A percentile compares a stretch with the other conserved stretches of the same genome.
These are phyloP conservation scores for Ganoderma resinaceum DNA, from an alignment of 1,284 basidiomycete genomes.

Conservation along the genomic window DNA sequence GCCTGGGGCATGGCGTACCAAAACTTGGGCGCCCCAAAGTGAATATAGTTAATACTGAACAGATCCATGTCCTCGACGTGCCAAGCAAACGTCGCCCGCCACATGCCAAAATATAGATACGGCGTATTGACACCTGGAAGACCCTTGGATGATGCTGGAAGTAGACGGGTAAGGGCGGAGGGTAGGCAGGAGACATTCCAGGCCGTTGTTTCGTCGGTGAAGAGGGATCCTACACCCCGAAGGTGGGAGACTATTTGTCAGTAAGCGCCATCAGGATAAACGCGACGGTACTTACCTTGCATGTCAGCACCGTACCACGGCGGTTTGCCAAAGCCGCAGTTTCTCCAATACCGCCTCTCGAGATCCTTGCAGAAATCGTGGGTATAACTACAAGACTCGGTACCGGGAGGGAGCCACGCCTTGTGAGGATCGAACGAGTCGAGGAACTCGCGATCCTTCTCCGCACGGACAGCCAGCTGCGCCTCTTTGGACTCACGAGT, in stretches of 20 bases:
- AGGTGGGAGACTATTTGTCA: constrained; percentile 5
- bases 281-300: constrained; percentile 60
- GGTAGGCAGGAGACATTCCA: constrained; percentile 97
- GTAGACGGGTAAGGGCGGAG: constrained; percentile 86
- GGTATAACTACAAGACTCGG: constrained; percentile 78
- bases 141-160: constrained; percentile 69
- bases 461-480: constrained; percentile 56
- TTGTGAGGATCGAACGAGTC: constrained; percentile 71
- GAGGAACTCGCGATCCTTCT: constrained; percentile 70
- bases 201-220: constrained; percentile 77
- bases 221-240: constrained; percentile 74
- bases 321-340: constrained; percentile 85
- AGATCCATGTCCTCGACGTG: constrained; percentile 99
- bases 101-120: constrained; percentile 99
- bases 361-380: constrained; percentile 87
- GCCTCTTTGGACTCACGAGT: constrained; percentile 61
- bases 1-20: constrained; percentile 98
- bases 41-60: constrained; percentile 99
- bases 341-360: constrained; percentile 93
- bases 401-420: constrained; percentile 83
- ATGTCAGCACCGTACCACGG: constrained; percentile 98
- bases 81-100: constrained; percentile 99
- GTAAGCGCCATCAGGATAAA: neutral
- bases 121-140: constrained; percentile 97
- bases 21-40: constrained; percentile 96